Evolutionary conservation across 2,329 filamentous ascomycete genomes (phyloP).

Genomic region (Nannizzia gypsea): DNA sequence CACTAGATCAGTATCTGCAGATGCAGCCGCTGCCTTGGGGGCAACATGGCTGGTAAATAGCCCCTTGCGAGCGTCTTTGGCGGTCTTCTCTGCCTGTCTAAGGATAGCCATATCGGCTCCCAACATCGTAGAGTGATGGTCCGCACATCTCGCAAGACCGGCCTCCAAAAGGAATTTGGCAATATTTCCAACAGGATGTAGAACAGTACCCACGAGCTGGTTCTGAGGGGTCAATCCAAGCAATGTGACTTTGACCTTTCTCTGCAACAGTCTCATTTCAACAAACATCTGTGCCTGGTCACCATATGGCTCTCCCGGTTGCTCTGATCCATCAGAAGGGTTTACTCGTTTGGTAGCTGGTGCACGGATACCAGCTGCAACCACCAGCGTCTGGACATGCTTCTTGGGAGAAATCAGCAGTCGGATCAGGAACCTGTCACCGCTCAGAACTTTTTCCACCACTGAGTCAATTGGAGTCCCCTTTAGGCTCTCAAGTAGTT

Average conservation of each 20-base stretch:
- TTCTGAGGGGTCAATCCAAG: conserved; percentile 82
- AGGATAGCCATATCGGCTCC: conserved; percentile 78
- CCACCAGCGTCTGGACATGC: conserved; percentile 78
- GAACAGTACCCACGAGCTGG: conserved; percentile 74
- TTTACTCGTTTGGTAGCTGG: conserved; percentile 81
- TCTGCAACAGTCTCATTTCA: conserved; percentile 73
- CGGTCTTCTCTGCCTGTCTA: conserved; percentile 73
- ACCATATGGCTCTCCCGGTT: conserved; percentile 77
- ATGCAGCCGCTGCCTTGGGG: conserved; percentile 46
- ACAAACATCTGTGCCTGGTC: conserved; percentile 83
- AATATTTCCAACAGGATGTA: conserved; percentile 86
- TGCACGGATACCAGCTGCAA: conserved; percentile 78
- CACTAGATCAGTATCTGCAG: conserved; percentile 61
- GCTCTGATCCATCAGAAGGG: conserved; percentile 63
- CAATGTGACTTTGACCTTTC: conserved; percentile 69
- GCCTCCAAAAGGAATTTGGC: conserved; percentile 81
- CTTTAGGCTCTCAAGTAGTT: conserved; percentile 72
- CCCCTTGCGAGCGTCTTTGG: conserved; percentile 63
- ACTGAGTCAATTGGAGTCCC: conserved; percentile 73
- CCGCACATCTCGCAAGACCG: conserved; percentile 82
- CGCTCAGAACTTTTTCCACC: conserved; percentile 81
- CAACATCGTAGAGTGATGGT: conserved; percentile 88
- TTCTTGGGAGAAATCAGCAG: conserved; percentile 68
- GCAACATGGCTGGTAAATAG: conserved; percentile 71
- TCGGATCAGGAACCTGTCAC: conserved; percentile 77